A percentile compares a stretch with the other conserved stretches of the same genome.
These are phyloP conservation scores for Pseudogymnoascus sp. DNA, from an alignment of 2,329 filamentous ascomycete genomes.

Conservation along the genomic window DNA sequence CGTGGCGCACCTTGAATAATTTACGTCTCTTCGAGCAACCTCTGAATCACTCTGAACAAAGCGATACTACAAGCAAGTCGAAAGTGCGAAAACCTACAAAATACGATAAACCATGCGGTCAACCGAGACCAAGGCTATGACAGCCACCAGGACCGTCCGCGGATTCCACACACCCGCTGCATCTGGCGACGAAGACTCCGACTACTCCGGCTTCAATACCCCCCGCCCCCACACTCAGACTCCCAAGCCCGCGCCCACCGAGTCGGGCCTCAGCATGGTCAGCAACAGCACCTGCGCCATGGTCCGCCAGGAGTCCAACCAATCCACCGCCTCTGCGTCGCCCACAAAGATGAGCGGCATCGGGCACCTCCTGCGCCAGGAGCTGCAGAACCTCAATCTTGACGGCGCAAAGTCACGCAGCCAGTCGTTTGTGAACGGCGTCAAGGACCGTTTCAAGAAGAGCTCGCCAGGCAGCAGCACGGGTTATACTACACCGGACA, in stretches of 20 bases:
- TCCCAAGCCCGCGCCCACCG: constrained; percentile 27
- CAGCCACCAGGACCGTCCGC: constrained; percentile 26
- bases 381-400: constrained; percentile 66
- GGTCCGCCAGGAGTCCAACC: constrained; percentile 49
- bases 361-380: constrained; percentile 68
- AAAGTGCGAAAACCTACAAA: background rate
- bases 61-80: background rate
- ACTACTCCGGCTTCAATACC: constrained; percentile 35
- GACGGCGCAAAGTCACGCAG: constrained; percentile 36
- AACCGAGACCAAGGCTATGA: constrained; percentile 9
- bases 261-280: constrained; percentile 29
- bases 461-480: constrained; percentile 35
- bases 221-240: constrained; percentile 22
- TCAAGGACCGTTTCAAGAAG: constrained; percentile 34
- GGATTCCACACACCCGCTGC: constrained; percentile 31
- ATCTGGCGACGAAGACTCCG: constrained; percentile 48
- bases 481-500: constrained; percentile 25
- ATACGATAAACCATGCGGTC: background rate
- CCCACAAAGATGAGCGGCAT: constrained; percentile 61
- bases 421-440: constrained; percentile 51
- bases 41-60: background rate
- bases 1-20: constrained; percentile 29
- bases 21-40: background rate
- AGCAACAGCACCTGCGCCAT: constrained; percentile 33
- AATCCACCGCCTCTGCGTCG: constrained; percentile 28